Percentiles rank a stretch among this genome's conserved stretches.
phyloP scores from a whole-genome alignment of 345 rosid species.

The Boechera stricta region DNA sequence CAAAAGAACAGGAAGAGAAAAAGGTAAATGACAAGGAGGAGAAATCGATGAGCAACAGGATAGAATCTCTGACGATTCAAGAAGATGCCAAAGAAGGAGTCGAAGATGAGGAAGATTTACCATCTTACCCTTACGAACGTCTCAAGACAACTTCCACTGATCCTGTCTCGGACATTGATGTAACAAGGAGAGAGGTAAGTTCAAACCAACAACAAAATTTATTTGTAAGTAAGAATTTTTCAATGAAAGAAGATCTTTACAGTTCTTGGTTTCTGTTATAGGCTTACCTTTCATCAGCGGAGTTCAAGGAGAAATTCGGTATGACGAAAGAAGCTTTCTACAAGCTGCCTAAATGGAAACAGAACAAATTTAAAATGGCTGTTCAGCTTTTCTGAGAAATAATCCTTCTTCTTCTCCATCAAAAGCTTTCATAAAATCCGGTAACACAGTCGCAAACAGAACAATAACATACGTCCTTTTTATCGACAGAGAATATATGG shows the following conservation, averaged over 20 bases:
- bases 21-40: slow-evolving; percentile 46
- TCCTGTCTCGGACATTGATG: slow-evolving; percentile 81
- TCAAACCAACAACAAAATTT: background rate
- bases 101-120: slow-evolving; percentile 93
- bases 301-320: slow-evolving; percentile 92
- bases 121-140: slow-evolving; percentile 79
- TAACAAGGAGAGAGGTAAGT: slow-evolving; percentile 92
- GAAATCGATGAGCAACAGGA: slow-evolving; percentile 68
- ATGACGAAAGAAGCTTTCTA: slow-evolving; percentile 83
- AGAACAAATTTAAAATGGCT: slow-evolving; percentile 97
- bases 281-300: slow-evolving; percentile 87
- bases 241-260: slow-evolving; percentile 14
- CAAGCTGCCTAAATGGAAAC: slow-evolving; percentile 98
- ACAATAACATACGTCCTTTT: background rate
- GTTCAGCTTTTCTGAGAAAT: slow-evolving; percentile 76
- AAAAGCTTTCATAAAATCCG: background rate
- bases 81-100: slow-evolving; percentile 90
- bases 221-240: background rate
- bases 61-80: slow-evolving; percentile 80
- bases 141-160: slow-evolving; percentile 69
- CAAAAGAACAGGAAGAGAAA: slow-evolving; percentile 49
- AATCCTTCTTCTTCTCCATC: slow-evolving; percentile 30
- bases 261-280: slow-evolving; percentile 46
- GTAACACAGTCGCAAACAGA: slow-evolving; percentile 15
- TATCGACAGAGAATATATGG: background rate